Evolutionary conservation across 345 rosid species (phyloP), one percentile per base, ranked within the genome.

Genomic region (Punica granatum): DNA sequence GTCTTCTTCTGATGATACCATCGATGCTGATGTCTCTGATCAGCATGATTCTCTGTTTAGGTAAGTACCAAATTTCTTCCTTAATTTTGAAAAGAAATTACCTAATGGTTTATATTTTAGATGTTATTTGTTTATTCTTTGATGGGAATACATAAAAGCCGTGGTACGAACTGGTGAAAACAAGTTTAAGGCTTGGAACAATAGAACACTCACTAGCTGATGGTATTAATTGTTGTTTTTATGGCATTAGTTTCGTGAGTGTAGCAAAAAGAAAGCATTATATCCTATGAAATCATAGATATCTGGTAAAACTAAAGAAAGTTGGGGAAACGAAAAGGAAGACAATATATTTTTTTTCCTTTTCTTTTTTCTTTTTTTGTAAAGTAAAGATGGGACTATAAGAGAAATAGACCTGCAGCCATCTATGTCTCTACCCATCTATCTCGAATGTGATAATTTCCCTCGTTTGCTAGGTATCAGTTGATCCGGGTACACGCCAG

Each of bases 401-500:
- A n/a, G n/a, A n/a, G n/a, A n/a, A n/a, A 37, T 37, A 11, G 11
- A 4, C 41, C 41, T 37, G 41, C 41, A 37, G 11, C 11, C 11
- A 4, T 37, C 41, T n/a, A n/a, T n/a, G n/a, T 37, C 41, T 58
- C 28, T 60, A 12, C 23, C 3, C 4, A 33, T 36, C 30, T 14
- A 16, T 42, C 53, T 42, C 10, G 21, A 32, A 36, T n/a, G 13
- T 63, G 26, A 53, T 30, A 16, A 39, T 61, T 49, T 34, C 30
- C 12, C 54, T 58, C 23, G 19, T 39, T 64, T 74, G 26, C 18
- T 81, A 94, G 99, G 85, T 94, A 91, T 81, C 98, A 94, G 80
- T 80, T 94, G 72, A 90, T 94, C 33, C 84, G 99, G 74, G 85
- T 91, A 36, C 92, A 85, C 12, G 83, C 97, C 0, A 80, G 92